phyloP scores from a whole-genome alignment of 2,329 filamentous ascomycete species.

The Fusarium algeriense region DNA sequence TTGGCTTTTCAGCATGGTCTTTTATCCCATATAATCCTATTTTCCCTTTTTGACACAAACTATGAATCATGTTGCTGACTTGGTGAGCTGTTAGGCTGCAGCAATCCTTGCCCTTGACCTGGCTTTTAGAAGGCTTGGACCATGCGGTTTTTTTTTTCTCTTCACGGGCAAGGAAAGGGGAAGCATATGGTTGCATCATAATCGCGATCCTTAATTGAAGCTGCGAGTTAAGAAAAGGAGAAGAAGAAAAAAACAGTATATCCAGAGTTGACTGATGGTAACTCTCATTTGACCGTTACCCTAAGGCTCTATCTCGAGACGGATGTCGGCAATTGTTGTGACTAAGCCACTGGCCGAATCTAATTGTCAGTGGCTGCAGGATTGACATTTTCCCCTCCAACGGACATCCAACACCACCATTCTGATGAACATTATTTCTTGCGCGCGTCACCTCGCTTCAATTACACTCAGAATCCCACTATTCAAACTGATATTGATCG shows the following conservation, averaged over 20 bases:
- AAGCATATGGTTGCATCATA: not conserved
- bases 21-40: not conserved
- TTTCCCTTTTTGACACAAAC: not conserved
- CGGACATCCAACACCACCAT: not conserved
- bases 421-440: too few relatives aligned
- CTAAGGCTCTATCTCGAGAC: too few relatives aligned
- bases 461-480: not conserved
- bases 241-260: not conserved
- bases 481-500: not conserved
- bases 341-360: not conserved
- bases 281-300: not conserved
- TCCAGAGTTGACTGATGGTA: not conserved
- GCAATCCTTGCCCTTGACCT: conserved; percentile 14
- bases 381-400: conserved; percentile 4
- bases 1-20: not conserved
- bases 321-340: not conserved
- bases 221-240: too few relatives aligned
- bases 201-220: not conserved
- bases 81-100: conserved; percentile 3
- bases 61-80: not conserved
- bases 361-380: not conserved
- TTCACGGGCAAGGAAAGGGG: not conserved
- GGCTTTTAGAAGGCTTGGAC: conserved; percentile 20
- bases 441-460: not conserved
- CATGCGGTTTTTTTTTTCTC: conserved; percentile 24